A percentile compares a stretch with the other conserved stretches of the same genome.
Evolutionary conservation across 768 basidiomycete species (phyloP).

Genomic region (Lactifluus pinguis): DNA sequence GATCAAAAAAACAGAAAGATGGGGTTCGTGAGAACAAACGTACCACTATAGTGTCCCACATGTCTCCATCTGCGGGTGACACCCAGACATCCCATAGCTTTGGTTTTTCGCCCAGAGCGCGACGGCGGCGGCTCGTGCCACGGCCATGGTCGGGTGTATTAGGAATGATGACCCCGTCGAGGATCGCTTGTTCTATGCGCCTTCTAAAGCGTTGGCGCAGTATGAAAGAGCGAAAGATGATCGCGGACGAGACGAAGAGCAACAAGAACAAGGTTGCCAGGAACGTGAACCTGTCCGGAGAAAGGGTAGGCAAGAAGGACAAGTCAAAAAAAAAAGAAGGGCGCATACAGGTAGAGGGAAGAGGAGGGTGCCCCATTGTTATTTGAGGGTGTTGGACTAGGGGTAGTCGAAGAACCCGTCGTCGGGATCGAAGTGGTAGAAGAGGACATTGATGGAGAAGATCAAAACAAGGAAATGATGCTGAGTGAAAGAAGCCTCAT

Average conservation of each 20-base stretch:
- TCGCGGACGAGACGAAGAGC: slow-evolving; percentile 52
- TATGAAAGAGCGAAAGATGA: slow-evolving; percentile 55
- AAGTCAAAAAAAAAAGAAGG: neutral
- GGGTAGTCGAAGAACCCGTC: neutral
- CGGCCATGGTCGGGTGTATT: slow-evolving; percentile 21
- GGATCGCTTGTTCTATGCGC: slow-evolving; percentile 44
- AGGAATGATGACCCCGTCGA: slow-evolving; percentile 39
- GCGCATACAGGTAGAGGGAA: slow-evolving; percentile 20
- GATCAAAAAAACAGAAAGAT: no score
- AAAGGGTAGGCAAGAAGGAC: neutral
- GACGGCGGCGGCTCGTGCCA: slow-evolving; percentile 27
- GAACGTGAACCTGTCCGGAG: slow-evolving; percentile 50
- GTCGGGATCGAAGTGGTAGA: neutral
- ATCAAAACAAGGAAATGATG: neutral
- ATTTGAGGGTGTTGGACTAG: neutral
- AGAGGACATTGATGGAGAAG: neutral
- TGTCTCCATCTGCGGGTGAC: slow-evolving; percentile 21
- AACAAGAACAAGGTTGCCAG: slow-evolving; percentile 64
- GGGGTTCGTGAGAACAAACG: slow-evolving; percentile 16
- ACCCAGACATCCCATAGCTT: slow-evolving; percentile 42
- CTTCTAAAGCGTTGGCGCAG: slow-evolving; percentile 49
- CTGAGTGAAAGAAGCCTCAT: no score
- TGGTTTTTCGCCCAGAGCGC: slow-evolving; percentile 40
- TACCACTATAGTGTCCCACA: slow-evolving; percentile 45
- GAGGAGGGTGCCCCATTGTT: slow-evolving; percentile 15